These are phyloP conservation scores for Talaromyces nanjingensis DNA, from an alignment of 495 filamentous ascomycete genomes.

Conservation along the genomic window DNA sequence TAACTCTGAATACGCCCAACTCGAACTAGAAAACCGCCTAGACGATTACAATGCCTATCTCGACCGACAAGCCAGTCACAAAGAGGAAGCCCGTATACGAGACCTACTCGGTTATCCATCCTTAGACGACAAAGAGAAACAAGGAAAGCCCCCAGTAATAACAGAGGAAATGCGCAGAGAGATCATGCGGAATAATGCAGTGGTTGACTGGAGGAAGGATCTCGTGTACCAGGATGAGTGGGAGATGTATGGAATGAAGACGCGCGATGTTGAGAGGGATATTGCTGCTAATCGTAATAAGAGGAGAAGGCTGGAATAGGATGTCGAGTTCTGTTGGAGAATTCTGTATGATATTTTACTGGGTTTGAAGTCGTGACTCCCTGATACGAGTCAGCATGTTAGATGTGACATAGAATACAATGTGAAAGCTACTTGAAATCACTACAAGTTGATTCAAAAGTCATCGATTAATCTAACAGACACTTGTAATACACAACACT, in stretches of 20 bases:
- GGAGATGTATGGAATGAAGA: conserved; percentile 37
- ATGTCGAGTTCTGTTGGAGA: background rate
- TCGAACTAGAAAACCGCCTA: background rate
- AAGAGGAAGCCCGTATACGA: conserved; percentile 35
- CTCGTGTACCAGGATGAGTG: conserved; percentile 40
- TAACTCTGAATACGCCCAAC: background rate
- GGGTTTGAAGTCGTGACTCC: background rate
- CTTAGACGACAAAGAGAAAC: conserved; percentile 12
- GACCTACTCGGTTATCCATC: conserved; percentile 31
- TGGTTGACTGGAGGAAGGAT: conserved; percentile 39
- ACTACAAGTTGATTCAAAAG: background rate
- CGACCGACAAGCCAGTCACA: conserved; percentile 40
- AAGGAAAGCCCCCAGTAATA: background rate
- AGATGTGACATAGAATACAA: too few species aligned
- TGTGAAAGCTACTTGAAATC: too few species aligned
- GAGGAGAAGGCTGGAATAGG: conserved; percentile 18
- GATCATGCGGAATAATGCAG: conserved; percentile 9
- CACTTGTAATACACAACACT: conserved; percentile 10
- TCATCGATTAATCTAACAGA: conserved; percentile 13
- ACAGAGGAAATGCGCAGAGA: conserved; percentile 7
- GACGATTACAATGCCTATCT: conserved; percentile 47
- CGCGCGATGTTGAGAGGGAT: conserved; percentile 24
- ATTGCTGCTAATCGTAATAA: conserved; percentile 29
- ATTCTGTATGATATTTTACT: too few species aligned
- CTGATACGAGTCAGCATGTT: too few species aligned